These are phyloP conservation scores for Myxozyma neotropica DNA, from an alignment of 805 yeast genomes.

Conservation along the genomic window DNA sequence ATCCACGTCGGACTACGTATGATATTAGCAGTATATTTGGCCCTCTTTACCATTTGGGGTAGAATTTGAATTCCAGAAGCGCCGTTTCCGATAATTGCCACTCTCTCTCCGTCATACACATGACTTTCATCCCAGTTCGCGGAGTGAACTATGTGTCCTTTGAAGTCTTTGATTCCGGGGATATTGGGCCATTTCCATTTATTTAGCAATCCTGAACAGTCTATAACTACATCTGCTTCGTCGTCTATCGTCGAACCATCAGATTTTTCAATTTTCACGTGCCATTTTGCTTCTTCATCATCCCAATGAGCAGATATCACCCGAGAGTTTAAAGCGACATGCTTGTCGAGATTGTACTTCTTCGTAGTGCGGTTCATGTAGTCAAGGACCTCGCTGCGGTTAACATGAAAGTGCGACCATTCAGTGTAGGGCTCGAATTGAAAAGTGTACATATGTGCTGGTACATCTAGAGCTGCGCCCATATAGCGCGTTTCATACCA, in stretches of 20 bases:
- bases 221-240: conserved; percentile 11
- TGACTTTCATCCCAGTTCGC: conserved; percentile 32
- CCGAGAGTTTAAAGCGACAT: conserved; percentile 31
- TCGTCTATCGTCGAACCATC: conserved; percentile 4
- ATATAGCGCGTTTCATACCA: conserved; percentile 38
- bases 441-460: conserved; percentile 37
- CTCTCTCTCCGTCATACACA: conserved; percentile 28
- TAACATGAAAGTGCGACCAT: conserved; percentile 38
- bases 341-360: conserved; percentile 36
- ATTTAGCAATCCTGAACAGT: conserved; percentile 30
- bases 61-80: conserved; percentile 44
- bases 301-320: conserved; percentile 35
- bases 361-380: conserved; percentile 35
- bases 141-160: conserved; percentile 41
- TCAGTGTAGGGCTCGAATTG: conserved; percentile 38
- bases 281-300: conserved; percentile 31
- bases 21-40: conserved; percentile 34
- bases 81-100: conserved; percentile 45
- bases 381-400: conserved; percentile 35
- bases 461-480: conserved; percentile 41
- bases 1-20: conserved; percentile 34
- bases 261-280: conserved; percentile 14
- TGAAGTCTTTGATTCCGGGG: conserved; percentile 38
- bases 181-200: conserved; percentile 39
- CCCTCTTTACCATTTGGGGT: conserved; percentile 36